Base-by-base conservation (phyloP, 495 filamentous ascomycete species). In the Daldinia concentrica region DNA sequence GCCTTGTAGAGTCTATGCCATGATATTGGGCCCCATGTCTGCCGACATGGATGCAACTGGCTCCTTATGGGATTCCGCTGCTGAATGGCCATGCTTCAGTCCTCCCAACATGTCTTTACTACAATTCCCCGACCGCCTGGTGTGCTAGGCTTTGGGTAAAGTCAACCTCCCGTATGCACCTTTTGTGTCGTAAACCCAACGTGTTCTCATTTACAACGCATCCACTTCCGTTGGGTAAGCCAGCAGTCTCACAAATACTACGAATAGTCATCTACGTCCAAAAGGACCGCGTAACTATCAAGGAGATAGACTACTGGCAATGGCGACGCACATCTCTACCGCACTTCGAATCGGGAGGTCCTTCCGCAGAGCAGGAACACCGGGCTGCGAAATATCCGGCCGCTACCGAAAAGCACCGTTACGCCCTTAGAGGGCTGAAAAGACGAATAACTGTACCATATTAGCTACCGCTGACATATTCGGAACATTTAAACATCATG, bases 391-490 rank as follows among this genome's bases (percentile, higher is more conserved):
- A 59, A 55, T 64, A 57, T 57, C 64, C 69, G 69, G 66, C 34
- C 39, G 48, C 58, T 64, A 64, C 73, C 51, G 43, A 62, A 58
- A 43, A 62, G 60, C 48, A 32, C 52, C 22, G 43, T 37, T 7
- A 45, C 24, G 36, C 56, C 48, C 77, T 74, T 84, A 99, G 85
- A 99, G 88, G 81, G 95, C 95, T 67, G 95, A 99, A 84, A 99
- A 99, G 77, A 99, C 96, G 84, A 99, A 99, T 76, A 99, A 89
- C 95, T 93, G 63, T 50, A 70, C 24, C 29, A 12, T 58, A 43
- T 14, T 27, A 48, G 69, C 79, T 69, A 81, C 76, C 61, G 66
- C 11, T 8, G 26, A 9, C 1, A 30, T n/a, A n/a, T 0, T 7
- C 9, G 1, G 27, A n/a, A 30, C 15, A 30, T 30, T 27, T 54